phyloP scores from a whole-genome alignment of 371 early-diverging fungal genomes.

The Mortierella sp. region DNA sequence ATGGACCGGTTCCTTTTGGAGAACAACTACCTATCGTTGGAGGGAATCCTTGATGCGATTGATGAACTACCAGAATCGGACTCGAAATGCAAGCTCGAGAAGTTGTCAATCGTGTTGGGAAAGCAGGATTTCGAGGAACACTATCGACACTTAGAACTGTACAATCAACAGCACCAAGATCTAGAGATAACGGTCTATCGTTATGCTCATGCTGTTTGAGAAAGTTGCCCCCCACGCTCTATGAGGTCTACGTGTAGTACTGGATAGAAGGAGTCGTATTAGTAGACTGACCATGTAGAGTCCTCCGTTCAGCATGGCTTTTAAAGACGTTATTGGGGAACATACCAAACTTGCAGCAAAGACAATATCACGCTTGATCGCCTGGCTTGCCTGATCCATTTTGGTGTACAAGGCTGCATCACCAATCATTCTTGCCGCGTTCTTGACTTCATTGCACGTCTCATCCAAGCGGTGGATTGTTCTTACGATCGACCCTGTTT shows the following conservation, averaged over 20 bases:
- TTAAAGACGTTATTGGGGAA: background rate
- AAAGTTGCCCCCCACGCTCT: too few relatives aligned
- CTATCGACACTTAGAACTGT: conserved; percentile 33
- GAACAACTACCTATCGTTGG: conserved; percentile 41
- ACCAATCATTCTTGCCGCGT: conserved; percentile 95
- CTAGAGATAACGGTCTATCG: conserved; percentile 48
- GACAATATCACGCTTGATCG: conserved; percentile 98
- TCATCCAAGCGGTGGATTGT: conserved; percentile 98
- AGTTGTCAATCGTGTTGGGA: conserved; percentile 41
- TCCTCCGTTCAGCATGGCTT: background rate
- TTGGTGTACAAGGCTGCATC: conserved; percentile 92
- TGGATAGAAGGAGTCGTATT: too few relatives aligned
- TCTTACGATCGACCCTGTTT: conserved; percentile 90
- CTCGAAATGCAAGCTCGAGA: conserved; percentile 31
- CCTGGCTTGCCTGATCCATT: conserved; percentile 93
- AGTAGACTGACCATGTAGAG: too few relatives aligned
- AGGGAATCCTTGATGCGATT: conserved; percentile 49
- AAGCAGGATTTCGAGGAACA: conserved; percentile 46
- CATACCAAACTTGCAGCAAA: conserved; percentile 95
- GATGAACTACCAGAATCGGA: conserved; percentile 36
- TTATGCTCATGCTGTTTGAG: conserved; percentile 45
- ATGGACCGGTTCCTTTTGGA: conserved; percentile 48
- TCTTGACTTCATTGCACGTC: conserved; percentile 94
- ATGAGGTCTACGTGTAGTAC: too few relatives aligned
- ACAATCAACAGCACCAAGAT: conserved; percentile 24